Base-by-base conservation (phyloP, 1,284 basidiomycete species). In the Pterula multifida region DNA sequence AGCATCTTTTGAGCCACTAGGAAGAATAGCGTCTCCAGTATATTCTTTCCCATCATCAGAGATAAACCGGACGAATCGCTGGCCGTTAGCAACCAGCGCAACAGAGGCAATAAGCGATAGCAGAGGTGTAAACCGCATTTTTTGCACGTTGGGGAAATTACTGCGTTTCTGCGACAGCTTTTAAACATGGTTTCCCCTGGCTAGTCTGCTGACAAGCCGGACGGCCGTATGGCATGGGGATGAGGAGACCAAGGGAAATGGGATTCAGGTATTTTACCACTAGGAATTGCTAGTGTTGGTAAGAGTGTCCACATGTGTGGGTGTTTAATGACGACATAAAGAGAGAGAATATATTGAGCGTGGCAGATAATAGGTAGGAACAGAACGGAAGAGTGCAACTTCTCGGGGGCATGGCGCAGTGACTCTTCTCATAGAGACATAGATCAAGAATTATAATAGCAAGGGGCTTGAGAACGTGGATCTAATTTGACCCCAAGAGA, bases 41-140 rank as follows among this genome's bases (percentile, higher is more conserved):
- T 69, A 69, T 53, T 62, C 62, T 24, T 63, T 56, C 39, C 63
- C 63, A 53, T 70, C 67, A 9, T 60, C 65, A 2, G 68, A 65
- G 48, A 68, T 61, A 58, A 70, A 70, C n/a, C 68, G 65, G 35
- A 70, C 68, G 50, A 70, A 66, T 24, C 68, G 66, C 54, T 67
- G 61, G 15, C 65, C 67, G 45, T 58, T 55, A 9, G 55, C 62
- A 19, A 51, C 55, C 15, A 62, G 50, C 4, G 55, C 52, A 24
- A 54, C 56, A 11, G 61, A 49, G 24, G 52, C 32, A 47, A 51
- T 25, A 13, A 49, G 39, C 36, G 45, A 22, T 11, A 54, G 44
- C 13, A 52, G 23, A 17, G 39, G 3, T 4, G 42, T 6, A 23
- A 55, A n/a, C 36, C 44, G 54, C 54, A 54, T 55, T 15, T 32